Evolutionary conservation across 805 yeast species (phyloP).

Genomic region (Novakomyces olei): DNA sequence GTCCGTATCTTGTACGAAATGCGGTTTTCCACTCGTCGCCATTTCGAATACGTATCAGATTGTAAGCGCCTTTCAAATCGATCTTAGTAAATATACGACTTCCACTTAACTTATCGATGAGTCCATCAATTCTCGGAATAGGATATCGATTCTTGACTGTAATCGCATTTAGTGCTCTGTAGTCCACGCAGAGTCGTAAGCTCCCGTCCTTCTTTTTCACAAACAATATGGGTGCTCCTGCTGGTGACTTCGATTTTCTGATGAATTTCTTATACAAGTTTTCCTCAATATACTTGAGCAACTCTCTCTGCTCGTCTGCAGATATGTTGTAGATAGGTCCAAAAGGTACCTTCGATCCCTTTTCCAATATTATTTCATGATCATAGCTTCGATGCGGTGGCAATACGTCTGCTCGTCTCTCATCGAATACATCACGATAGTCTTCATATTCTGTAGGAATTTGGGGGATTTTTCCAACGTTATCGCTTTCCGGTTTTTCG

Average conservation of each 20-base stretch:
- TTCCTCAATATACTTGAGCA: background rate
- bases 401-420: background rate
- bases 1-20: slow-evolving; percentile 10
- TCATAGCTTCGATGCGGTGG: background rate
- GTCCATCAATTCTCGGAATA: slow-evolving; percentile 7
- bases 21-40: slow-evolving; percentile 9
- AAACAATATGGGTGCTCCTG: slow-evolving; percentile 9
- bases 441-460: background rate
- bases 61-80: slow-evolving; percentile 9
- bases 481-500: background rate
- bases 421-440: background rate
- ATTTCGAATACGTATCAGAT: slow-evolving; percentile 16
- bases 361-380: background rate
- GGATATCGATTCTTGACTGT: slow-evolving; percentile 10
- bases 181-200: slow-evolving; percentile 11
- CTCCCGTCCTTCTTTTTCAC: slow-evolving; percentile 11
- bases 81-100: slow-evolving; percentile 8
- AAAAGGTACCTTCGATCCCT: background rate
- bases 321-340: background rate
- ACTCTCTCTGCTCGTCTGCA: background rate
- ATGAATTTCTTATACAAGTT: background rate
- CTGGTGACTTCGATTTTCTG: slow-evolving; percentile 1
- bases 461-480: background rate
- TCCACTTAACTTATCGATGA: slow-evolving; percentile 6
- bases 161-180: slow-evolving; percentile 8